phyloP scores from a whole-genome alignment of 2,329 filamentous ascomycete species.

The Ceratocystis papillata region DNA sequence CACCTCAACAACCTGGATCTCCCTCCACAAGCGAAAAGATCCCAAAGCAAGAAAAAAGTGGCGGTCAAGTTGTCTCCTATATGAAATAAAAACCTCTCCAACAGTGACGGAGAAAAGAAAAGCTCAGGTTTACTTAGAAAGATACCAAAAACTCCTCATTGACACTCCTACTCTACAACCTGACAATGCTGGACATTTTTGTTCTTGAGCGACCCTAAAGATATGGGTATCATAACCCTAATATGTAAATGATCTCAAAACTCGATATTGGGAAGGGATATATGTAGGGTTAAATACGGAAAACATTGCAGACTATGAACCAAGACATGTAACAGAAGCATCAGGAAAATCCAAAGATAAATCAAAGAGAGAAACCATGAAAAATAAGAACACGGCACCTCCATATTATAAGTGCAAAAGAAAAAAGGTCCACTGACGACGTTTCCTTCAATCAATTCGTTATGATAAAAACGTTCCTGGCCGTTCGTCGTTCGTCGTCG shows the following conservation, averaged over 20 bases:
- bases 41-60: background rate
- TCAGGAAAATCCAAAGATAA: background rate
- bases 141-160: no score
- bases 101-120: no score
- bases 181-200: no score
- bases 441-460: background rate
- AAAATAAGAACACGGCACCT: background rate
- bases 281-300: conserved; percentile 1
- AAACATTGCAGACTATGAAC: conserved; percentile 3
- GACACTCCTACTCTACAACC: no score
- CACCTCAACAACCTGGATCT: background rate
- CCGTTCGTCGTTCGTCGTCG: background rate
- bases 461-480: background rate
- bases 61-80: background rate
- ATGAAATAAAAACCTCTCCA: no score
- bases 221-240: no score
- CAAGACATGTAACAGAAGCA: background rate
- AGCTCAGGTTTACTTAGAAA: no score
- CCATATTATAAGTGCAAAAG: conserved; percentile 9
- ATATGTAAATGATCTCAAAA: no score
- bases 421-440: background rate
- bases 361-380: background rate
- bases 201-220: no score
- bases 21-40: background rate
- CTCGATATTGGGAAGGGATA: background rate